Evolutionary conservation across 176 grass and related monocot genomes (phyloP).

Genomic region (Phyllostachys edulis): DNA sequence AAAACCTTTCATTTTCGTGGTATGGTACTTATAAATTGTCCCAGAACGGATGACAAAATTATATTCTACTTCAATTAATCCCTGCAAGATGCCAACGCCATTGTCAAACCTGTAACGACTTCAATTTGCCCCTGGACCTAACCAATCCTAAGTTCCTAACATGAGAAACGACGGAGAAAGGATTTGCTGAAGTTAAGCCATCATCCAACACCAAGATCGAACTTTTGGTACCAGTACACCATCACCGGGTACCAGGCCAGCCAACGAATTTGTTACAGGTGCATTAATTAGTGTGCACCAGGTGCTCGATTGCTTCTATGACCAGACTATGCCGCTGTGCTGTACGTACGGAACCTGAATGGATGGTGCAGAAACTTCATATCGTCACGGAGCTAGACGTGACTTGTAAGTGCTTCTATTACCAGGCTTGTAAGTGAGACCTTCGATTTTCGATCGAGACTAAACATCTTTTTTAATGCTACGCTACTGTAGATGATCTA

Average conservation of each 20-base stretch:
- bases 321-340: not conserved
- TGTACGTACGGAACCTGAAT: not conserved
- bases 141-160: slow-evolving; percentile 17
- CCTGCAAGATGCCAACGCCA: not conserved
- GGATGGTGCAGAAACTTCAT: not conserved
- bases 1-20: no score
- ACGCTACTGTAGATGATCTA: no score
- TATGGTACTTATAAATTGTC: not conserved
- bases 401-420: not conserved
- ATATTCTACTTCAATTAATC: not conserved
- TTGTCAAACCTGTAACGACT: not conserved
- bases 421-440: no score
- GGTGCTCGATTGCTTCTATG: not conserved
- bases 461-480: no score
- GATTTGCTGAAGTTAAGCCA: not conserved
- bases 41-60: not conserved
- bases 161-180: not conserved
- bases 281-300: not conserved
- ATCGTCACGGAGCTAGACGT: not conserved
- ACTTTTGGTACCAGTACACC: not conserved
- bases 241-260: not conserved
- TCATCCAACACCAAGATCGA: not conserved
- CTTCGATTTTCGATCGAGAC: no score
- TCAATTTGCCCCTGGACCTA: slow-evolving; percentile 14
- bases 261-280: slow-evolving; percentile 3